These are phyloP conservation scores for Penium margaritaceum DNA, from an alignment of 139 green algal genomes.

Conservation along the genomic window DNA sequence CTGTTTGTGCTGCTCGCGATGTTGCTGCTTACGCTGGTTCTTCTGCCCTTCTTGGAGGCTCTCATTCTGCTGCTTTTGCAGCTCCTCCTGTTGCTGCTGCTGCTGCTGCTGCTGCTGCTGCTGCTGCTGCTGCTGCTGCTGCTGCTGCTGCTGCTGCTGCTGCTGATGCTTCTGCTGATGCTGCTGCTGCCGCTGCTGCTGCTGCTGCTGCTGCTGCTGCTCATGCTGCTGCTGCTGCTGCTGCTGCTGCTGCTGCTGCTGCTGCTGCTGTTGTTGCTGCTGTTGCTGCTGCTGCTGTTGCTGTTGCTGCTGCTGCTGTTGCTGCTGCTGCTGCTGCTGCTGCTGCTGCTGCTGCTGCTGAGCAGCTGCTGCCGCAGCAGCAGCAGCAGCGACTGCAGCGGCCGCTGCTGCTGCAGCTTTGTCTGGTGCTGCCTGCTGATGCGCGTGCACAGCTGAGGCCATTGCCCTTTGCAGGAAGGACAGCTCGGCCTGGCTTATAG, in stretches of 20 bases:
- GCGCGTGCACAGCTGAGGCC: too few relatives aligned
- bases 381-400: too few relatives aligned
- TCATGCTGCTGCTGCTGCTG: background rate
- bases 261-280: background rate
- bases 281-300: constrained; percentile 1
- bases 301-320: background rate
- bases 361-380: background rate
- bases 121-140: background rate
- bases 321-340: constrained; percentile 3
- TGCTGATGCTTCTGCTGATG: background rate
- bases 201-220: constrained; percentile 1
- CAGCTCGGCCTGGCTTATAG: too few relatives aligned
- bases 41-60: too few relatives aligned
- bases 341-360: background rate
- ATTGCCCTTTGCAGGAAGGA: too few relatives aligned
- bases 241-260: background rate
- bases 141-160: background rate
- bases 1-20: too few relatives aligned
- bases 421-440: too few relatives aligned
- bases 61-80: too few relatives aligned
- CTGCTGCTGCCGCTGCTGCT: background rate
- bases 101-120: constrained; percentile 10
- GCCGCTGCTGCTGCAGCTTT: too few relatives aligned
- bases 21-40: too few relatives aligned
- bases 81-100: too few relatives aligned